Conservation (phyloP, 805 yeast genomes). For the Candida chilensis region DNA sequence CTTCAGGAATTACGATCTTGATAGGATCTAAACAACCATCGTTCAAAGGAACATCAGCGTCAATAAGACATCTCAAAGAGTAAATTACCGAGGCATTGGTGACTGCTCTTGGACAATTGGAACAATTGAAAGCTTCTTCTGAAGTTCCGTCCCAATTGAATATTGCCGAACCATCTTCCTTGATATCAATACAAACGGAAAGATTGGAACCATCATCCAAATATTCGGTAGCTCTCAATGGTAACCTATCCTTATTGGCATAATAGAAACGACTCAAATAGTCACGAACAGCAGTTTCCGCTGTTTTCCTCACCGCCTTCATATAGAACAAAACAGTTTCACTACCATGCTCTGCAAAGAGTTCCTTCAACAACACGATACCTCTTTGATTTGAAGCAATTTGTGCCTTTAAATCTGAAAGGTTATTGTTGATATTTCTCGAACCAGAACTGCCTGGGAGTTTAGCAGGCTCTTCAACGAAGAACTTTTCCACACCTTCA, state of each 20-base stretch:
- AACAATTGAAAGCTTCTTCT: constrained; percentile 3
- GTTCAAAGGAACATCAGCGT: constrained; percentile 11
- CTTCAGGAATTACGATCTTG: constrained; percentile 2
- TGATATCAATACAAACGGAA: background rate
- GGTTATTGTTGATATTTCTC: constrained; percentile 11
- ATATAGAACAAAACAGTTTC: constrained; percentile 60
- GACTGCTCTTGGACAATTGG: constrained; percentile 10
- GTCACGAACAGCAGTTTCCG: constrained; percentile 59
- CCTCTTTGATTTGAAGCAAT: constrained; percentile 88
- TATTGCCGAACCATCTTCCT: constrained; percentile 38
- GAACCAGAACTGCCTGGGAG: constrained; percentile 8
- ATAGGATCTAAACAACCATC: constrained; percentile 11
- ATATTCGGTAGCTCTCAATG: constrained; percentile 22
- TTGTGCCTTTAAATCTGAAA: constrained; percentile 67
- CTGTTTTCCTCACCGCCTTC: constrained; percentile 76
- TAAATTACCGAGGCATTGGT: constrained; percentile 9
- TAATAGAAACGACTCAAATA: constrained; percentile 9
- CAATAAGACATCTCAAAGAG: constrained; percentile 10
- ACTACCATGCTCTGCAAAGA: constrained; percentile 56
- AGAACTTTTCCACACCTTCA: constrained; percentile 8
- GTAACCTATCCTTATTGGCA: constrained; percentile 32
- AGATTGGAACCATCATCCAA: constrained; percentile 12
- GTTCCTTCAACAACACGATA: constrained; percentile 47
- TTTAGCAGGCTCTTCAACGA: constrained; percentile 8
- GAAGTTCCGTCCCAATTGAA: constrained; percentile 37